Evolutionary conservation across 495 filamentous ascomycete species (phyloP), one percentile per base, ranked within the genome.

Genomic region (Hypoxylon lenormandii): DNA sequence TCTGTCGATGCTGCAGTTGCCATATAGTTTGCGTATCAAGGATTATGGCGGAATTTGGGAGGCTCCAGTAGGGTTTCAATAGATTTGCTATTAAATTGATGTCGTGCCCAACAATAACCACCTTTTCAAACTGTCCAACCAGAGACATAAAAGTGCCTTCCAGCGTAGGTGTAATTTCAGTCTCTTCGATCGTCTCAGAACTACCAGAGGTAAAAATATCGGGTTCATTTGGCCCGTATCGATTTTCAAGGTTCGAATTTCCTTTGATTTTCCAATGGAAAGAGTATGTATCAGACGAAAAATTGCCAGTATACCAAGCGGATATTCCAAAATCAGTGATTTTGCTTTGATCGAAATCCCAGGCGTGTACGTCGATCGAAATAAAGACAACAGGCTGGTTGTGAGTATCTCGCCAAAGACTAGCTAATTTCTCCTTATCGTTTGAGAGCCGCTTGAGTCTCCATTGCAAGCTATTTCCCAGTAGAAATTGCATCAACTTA

Each of bases 11-110:
- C n/a, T 60, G 66, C 18, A 51, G 0, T 8, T 60, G 66, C 60
- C 60, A 70, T 36, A 70, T 70, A 21, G 46, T 60, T 12, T 56
- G 48, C 0, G 66, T 70, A 19, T 70, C 66, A 0, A 70, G 40
- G 2, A 48, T 4, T 6, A 1, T 19, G 0, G 15, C 11, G 0
- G 47, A 28, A 2, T 13, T 4, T 13, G 66, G 49, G 6, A 43
- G 48, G 21, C 37, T 38, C 66, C 66, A 64, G 15, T 64, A 10
- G 4, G 40, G 10, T 16, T 30, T 19, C 3, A 70, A 43, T 1
- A 50, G 10, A 0, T 21, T 2, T 18, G 57, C 0, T 0, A 13
- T 23, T 15, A 5, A 22, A 12, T 16, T 0, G 4, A 64, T 38
- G 0, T 10, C 43, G 37, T 70, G 66, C 0, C 60, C 60, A 30